Percentiles rank a stretch among this genome's conserved stretches.
These are phyloP conservation scores for Boletus reticulatus DNA, from an alignment of 768 basidiomycete genomes.

Conservation along the genomic window DNA sequence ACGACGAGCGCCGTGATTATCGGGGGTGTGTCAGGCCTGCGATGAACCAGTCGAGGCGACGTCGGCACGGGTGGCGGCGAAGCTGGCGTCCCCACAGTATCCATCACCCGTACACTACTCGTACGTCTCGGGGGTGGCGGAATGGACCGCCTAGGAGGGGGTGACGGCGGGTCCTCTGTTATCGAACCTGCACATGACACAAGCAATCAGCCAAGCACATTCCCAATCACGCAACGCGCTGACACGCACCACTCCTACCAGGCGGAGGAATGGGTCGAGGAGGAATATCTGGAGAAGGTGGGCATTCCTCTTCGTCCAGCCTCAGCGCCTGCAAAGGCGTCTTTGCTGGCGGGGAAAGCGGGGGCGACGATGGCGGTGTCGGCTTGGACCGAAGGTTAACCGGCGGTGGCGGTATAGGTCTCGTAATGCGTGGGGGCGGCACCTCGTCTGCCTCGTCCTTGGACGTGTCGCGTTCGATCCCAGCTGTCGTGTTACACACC, in stretches of 20 bases:
- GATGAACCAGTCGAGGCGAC: slow-evolving; percentile 12
- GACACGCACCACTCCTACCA: slow-evolving; percentile 26
- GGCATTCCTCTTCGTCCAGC: slow-evolving; percentile 23
- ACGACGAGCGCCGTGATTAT: slow-evolving; percentile 21
- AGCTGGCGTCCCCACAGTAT: slow-evolving; percentile 8
- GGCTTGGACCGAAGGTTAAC: slow-evolving; percentile 26
- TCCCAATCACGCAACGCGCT: not conserved
- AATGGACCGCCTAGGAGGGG: slow-evolving; percentile 17
- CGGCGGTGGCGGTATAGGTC: slow-evolving; percentile 34
- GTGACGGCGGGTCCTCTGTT: slow-evolving; percentile 9
- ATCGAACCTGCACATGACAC: slow-evolving; percentile 8
- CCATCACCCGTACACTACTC: slow-evolving; percentile 14
- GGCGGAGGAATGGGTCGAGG: slow-evolving; percentile 32
- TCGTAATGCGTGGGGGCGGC: slow-evolving; percentile 31
- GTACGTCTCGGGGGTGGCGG: slow-evolving; percentile 25
- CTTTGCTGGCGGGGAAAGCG: slow-evolving; percentile 15
- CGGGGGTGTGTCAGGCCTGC: slow-evolving; percentile 20
- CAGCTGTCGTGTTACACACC: not conserved
- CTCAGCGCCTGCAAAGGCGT: slow-evolving; percentile 9
- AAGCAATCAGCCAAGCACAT: slow-evolving; percentile 1
- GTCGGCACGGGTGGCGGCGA: slow-evolving; percentile 21
- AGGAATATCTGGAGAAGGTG: slow-evolving; percentile 29
- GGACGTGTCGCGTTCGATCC: slow-evolving; percentile 3
- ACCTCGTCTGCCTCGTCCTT: slow-evolving; percentile 25
- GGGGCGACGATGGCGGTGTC: slow-evolving; percentile 13